These are phyloP conservation scores for Chlamydomonas applanata DNA, from an alignment of 139 green algal species.

Conservation along the genomic window DNA sequence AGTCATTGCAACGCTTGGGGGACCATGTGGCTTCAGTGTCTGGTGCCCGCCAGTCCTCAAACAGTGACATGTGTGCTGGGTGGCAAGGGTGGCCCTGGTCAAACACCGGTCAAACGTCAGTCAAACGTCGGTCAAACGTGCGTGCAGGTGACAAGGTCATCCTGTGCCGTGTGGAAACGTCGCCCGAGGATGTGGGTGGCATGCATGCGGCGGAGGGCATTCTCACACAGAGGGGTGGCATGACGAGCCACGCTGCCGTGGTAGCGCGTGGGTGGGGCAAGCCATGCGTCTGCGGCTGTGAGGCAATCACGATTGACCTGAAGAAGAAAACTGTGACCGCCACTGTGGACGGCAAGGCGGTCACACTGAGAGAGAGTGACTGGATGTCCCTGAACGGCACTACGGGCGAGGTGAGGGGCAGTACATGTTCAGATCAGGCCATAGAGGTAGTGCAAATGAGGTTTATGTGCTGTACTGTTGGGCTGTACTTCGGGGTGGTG, in stretches of 20 bases:
- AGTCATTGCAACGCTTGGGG: no score
- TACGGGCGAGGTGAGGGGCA: slow-evolving; percentile 58
- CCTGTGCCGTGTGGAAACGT: slow-evolving; percentile 78
- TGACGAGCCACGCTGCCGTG: slow-evolving; percentile 88
- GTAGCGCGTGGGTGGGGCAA: slow-evolving; percentile 69
- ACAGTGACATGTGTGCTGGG: no score
- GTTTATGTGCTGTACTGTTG: no score
- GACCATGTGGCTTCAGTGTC: no score
- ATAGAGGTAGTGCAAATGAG: no score
- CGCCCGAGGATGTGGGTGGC: slow-evolving; percentile 79
- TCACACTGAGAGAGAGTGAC: slow-evolving; percentile 59
- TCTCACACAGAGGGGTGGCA: slow-evolving; percentile 76
- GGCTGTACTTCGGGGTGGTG: no score
- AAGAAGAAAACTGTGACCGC: slow-evolving; percentile 48
- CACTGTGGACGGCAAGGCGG: not conserved
- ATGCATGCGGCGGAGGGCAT: slow-evolving; percentile 75
- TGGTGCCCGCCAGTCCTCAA: no score
- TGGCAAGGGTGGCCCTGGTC: no score
- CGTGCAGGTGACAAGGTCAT: slow-evolving; percentile 52
- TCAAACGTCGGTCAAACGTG: no score
- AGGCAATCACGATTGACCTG: slow-evolving; percentile 67
- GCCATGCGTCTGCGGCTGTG: slow-evolving; percentile 73
- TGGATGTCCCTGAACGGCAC: slow-evolving; percentile 76
- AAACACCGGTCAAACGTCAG: no score
- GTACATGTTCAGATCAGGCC: no score